These are phyloP conservation scores for Rhipidocladum racemiflorum DNA, from an alignment of 176 grass and related monocot genomes.

Conservation along the genomic window DNA sequence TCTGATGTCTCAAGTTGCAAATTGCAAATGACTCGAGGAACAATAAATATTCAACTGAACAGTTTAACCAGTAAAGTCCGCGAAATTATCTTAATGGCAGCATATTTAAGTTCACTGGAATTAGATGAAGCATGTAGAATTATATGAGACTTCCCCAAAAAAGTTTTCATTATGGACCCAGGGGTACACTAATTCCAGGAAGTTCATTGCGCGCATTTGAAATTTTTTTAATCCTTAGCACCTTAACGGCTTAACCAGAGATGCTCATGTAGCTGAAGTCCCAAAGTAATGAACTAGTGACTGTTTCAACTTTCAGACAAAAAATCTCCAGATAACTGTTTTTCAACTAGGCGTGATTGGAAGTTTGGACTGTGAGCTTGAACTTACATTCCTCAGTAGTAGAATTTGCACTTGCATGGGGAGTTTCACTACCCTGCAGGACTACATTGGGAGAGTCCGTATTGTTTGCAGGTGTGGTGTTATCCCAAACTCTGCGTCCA, in stretches of 20 bases:
- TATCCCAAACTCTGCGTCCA: slow-evolving; percentile 76
- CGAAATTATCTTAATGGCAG: background rate
- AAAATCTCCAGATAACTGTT: slow-evolving; percentile 15
- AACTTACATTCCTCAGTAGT: slow-evolving; percentile 75
- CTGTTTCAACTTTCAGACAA: background rate
- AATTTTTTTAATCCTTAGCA: background rate
- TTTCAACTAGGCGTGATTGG: background rate
- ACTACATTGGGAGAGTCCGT: slow-evolving; percentile 39
- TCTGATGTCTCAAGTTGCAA: background rate
- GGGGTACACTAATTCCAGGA: background rate
- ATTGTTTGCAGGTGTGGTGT: slow-evolving; percentile 52
- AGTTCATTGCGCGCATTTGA: background rate
- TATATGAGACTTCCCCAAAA: background rate
- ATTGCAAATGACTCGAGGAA: background rate
- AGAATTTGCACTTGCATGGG: slow-evolving; percentile 44
- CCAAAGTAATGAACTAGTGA: background rate
- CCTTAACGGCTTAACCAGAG: background rate
- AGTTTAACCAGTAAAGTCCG: background rate
- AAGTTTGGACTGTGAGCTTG: background rate
- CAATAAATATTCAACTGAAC: background rate
- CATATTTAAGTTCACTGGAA: background rate
- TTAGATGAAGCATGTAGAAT: background rate
- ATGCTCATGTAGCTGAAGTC: background rate
- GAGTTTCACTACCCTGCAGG: slow-evolving; percentile 37
- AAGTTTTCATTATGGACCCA: background rate